phyloP scores from a whole-genome alignment of 2,329 filamentous ascomycete species.

The Magnaporthiopsis rhizophila region DNA sequence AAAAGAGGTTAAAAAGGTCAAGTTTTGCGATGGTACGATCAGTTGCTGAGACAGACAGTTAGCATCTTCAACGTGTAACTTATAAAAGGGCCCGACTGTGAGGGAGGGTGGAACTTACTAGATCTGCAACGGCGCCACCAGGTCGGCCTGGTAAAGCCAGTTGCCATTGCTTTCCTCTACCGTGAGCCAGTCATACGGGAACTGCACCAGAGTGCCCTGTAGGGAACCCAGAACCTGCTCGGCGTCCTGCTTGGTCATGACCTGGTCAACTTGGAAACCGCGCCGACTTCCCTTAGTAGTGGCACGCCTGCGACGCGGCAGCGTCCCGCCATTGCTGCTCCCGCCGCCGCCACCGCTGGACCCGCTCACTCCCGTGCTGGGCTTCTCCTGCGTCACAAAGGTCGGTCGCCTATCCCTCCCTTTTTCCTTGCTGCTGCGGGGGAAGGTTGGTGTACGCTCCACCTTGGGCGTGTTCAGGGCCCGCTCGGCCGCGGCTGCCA shows the following conservation, averaged over 20 bases:
- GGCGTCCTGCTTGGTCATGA: slow-evolving; percentile 67
- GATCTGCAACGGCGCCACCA: slow-evolving; percentile 92
- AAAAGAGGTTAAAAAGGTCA: not conserved
- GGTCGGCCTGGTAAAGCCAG: slow-evolving; percentile 95
- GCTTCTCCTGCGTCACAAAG: slow-evolving; percentile 46
- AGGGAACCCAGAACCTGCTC: slow-evolving; percentile 74
- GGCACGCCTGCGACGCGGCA: slow-evolving; percentile 56
- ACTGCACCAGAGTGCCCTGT: slow-evolving; percentile 83
- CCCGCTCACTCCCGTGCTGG: slow-evolving; percentile 14
- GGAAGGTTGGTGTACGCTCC: slow-evolving; percentile 1
- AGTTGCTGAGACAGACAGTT: slow-evolving; percentile 3
- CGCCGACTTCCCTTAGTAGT: slow-evolving; percentile 63
- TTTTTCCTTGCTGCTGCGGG: slow-evolving; percentile 20
- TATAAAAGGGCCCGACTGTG: not conserved
- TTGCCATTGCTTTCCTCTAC: slow-evolving; percentile 89
- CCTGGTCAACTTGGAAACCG: slow-evolving; percentile 61
- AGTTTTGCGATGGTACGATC: not conserved
- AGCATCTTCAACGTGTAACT: not conserved
- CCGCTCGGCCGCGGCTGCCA: slow-evolving; percentile 20
- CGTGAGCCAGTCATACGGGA: slow-evolving; percentile 92
- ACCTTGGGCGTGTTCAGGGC: slow-evolving; percentile 13
- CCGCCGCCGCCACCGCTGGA: slow-evolving; percentile 12
- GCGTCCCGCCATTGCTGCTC: slow-evolving; percentile 25
- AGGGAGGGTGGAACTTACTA: slow-evolving; percentile 61
- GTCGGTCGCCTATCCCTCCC: slow-evolving; percentile 38